Evolutionary conservation across 2,329 filamentous ascomycete species (phyloP).

Genomic region (Nigrograna mackinnonii): DNA sequence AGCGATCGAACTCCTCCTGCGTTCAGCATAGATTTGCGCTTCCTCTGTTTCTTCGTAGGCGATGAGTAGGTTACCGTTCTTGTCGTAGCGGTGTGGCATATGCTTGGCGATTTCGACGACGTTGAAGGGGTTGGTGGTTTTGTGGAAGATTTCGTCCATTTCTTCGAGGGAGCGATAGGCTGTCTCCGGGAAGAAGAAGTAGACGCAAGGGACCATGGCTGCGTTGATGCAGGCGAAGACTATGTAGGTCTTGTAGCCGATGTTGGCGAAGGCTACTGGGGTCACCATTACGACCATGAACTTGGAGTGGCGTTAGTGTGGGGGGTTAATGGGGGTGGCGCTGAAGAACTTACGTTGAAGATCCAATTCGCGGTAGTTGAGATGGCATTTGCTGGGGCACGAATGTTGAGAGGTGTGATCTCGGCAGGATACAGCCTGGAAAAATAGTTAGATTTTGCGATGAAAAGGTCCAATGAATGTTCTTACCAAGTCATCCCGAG

Average conservation of each 20-base stretch:
- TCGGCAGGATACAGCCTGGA: conserved; percentile 61
- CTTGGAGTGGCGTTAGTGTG: conserved; percentile 27
- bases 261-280: conserved; percentile 61
- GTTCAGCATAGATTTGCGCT: conserved; percentile 7
- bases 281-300: conserved; percentile 71
- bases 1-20: conserved; percentile 1
- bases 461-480: conserved; percentile 1
- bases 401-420: conserved; percentile 86
- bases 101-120: conserved; percentile 55
- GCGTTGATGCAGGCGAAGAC: conserved; percentile 62
- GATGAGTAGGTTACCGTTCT: conserved; percentile 61
- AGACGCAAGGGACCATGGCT: conserved; percentile 59
- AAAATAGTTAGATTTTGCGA: conserved; percentile 14
- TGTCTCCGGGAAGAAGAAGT: conserved; percentile 66
- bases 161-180: conserved; percentile 49
- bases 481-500: conserved; percentile 63
- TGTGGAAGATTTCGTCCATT: conserved; percentile 66
- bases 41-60: conserved; percentile 50
- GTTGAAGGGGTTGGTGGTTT: conserved; percentile 53
- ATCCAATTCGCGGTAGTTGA: conserved; percentile 91
- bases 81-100: conserved; percentile 60
- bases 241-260: conserved; percentile 60
- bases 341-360: conserved; percentile 53
- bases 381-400: conserved; percentile 83
- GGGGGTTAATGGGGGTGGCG: conserved; percentile 27